Evolutionary conservation across 2,329 filamentous ascomycete genomes (phyloP), one percentile per base, ranked within the genome.

Genomic region (Cladosporium cucumerinum): DNA sequence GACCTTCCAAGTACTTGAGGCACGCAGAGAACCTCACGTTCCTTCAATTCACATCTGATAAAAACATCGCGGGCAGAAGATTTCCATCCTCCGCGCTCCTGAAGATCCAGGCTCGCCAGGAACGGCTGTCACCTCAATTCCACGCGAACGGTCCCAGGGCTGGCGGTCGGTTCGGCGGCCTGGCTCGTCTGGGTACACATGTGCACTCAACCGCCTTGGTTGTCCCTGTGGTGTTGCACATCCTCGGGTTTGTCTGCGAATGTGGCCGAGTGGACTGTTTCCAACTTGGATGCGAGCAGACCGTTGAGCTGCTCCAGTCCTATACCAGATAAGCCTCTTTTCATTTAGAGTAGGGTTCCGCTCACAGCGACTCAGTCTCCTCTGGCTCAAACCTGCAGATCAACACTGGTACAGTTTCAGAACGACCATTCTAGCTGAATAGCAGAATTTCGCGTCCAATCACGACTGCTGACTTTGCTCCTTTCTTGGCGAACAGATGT

Each of bases 101-200:
- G 30, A 30, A 36, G 48, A 25, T 39, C 26, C 21, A 36, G 39
- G 48, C 54, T 26, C 46, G n/a, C 26, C 21, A 36, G 39, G 48
- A 61, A 34, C 46, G n/a, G 59, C 30, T 51, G 59, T 52, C 59
- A 39, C 59, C 46, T 52, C 28, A 18, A 52, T n/a, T 30, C 48
- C 59, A 61, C 59, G 59, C 30, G 51, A 46, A 46, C 32, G 25
- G 49, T 62, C 60, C 55, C 49, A 36, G 46, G 32, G 59, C 25
- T 10, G 23, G 26, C 39, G 57, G 43, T 8, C 16, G 12, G 14
- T 28, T n/a, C 25, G 25, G 51, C 51, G 51, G 51, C 51, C 51
- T 32, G 26, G 60, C 34, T 39, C 26, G 28, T 30, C 51, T 54
- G 43, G 60, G 49, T 39, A 62, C 60, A 62, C 60, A 62, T 39